phyloP scores from a whole-genome alignment of 2,329 filamentous ascomycete genomes.

The Penicillium nordicum region DNA sequence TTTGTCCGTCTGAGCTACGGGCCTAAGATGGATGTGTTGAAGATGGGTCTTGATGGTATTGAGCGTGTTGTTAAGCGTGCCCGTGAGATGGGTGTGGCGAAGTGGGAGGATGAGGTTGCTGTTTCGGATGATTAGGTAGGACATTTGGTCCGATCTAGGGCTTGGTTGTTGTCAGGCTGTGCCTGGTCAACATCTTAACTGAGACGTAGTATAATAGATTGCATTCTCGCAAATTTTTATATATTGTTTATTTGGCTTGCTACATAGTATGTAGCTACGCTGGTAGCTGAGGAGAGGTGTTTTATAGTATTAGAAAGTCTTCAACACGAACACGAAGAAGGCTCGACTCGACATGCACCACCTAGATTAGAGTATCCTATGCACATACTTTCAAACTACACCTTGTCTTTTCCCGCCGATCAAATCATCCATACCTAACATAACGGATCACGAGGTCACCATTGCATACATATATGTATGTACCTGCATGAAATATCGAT shows the following conservation, averaged over 20 bases:
- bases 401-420: not conserved
- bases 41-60: slow-evolving; percentile 78
- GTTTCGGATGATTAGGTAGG: slow-evolving; percentile 32
- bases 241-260: not conserved
- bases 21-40: slow-evolving; percentile 73
- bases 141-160: not conserved
- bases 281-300: not conserved
- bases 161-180: not conserved
- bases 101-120: slow-evolving; percentile 39
- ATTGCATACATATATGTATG: not conserved
- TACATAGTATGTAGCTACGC: not conserved
- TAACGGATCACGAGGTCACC: not conserved
- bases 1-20: slow-evolving; percentile 84
- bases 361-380: not conserved
- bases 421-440: not conserved
- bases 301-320: too few species aligned
- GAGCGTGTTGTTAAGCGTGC: slow-evolving; percentile 66
- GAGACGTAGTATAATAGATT: not conserved
- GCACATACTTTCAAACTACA: not conserved
- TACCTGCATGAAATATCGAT: slow-evolving; percentile 1
- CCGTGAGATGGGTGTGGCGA: slow-evolving; percentile 27
- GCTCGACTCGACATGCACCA: not conserved
- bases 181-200: not conserved
- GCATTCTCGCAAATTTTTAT: not conserved
- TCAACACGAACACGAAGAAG: not conserved